These are phyloP conservation scores for Xylaria sp. DNA, from an alignment of 2,329 filamentous ascomycete genomes.

Conservation along the genomic window DNA sequence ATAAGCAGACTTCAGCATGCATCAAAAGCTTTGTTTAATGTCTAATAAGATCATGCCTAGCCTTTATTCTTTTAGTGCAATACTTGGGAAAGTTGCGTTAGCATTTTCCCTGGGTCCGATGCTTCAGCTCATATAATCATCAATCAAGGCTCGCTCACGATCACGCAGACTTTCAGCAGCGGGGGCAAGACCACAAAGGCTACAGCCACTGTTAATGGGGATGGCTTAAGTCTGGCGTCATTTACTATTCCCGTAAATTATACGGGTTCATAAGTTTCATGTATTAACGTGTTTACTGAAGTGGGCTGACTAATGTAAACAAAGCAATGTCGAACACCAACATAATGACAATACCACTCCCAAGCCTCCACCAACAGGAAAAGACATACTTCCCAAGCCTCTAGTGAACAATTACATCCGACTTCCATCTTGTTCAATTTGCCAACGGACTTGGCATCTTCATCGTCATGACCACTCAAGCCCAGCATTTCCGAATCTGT, in stretches of 20 bases:
- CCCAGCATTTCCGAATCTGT: no score
- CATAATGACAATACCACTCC: no score
- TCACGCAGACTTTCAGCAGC: slow-evolving; percentile 18
- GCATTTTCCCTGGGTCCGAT: slow-evolving; percentile 8
- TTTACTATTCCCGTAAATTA: slow-evolving; percentile 1
- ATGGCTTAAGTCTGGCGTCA: not conserved
- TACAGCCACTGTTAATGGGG: not conserved
- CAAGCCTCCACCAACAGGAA: no score
- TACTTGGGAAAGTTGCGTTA: slow-evolving; percentile 11
- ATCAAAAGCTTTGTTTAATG: not conserved
- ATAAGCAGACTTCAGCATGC: not conserved
- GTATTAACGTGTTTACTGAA: not conserved
- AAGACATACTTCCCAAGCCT: no score
- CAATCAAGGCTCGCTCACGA: slow-evolving; percentile 8
- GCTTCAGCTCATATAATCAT: not conserved
- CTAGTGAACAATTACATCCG: no score
- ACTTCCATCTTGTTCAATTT: no score
- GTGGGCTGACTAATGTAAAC: no score
- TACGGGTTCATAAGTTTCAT: not conserved
- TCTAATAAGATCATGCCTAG: not conserved
- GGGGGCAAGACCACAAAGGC: slow-evolving; percentile 3
- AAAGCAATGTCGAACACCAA: no score
- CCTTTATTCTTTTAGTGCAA: slow-evolving; percentile 5
- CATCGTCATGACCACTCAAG: no score
- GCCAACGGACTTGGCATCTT: no score